phyloP scores from a whole-genome alignment of 1,284 basidiomycete species.

The Fomitopsis betulina region DNA sequence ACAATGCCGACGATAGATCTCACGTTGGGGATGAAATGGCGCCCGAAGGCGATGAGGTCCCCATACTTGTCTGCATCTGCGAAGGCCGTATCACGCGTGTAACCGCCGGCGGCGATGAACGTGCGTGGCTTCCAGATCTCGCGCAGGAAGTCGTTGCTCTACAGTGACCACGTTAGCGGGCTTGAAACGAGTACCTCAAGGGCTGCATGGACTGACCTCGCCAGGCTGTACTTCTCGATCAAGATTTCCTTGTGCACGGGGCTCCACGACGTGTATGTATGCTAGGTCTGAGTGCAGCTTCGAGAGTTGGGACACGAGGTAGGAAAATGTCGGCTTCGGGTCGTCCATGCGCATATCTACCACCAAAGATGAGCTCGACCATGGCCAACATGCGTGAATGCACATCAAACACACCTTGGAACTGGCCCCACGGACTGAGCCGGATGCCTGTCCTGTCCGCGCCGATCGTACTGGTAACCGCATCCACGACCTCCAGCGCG shows the following conservation, averaged over 20 bases:
- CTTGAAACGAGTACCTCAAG: neutral
- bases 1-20: conserved; percentile 5
- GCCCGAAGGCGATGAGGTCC: conserved; percentile 42
- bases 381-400: neutral
- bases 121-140: conserved; percentile 27
- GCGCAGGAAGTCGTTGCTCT: conserved; percentile 31
- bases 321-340: conserved; percentile 30
- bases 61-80: conserved; percentile 26
- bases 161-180: neutral
- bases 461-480: conserved; percentile 36
- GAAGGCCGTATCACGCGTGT: conserved; percentile 23
- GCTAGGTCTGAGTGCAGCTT: conserved; percentile 36
- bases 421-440: conserved; percentile 47
- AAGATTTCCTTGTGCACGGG: conserved; percentile 9
- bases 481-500: conserved; percentile 42
- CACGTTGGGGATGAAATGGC: conserved; percentile 44
- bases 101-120: conserved; percentile 32
- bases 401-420: conserved; percentile 28
- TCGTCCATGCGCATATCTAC: conserved; percentile 33
- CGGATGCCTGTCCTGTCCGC: conserved; percentile 42
- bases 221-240: conserved; percentile 8
- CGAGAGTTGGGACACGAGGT: conserved; percentile 26
- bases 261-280: conserved; percentile 44
- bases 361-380: neutral
- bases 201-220: conserved; percentile 2